phyloP scores from a whole-genome alignment of 257 asterid species.

The Fraxinus americana region DNA sequence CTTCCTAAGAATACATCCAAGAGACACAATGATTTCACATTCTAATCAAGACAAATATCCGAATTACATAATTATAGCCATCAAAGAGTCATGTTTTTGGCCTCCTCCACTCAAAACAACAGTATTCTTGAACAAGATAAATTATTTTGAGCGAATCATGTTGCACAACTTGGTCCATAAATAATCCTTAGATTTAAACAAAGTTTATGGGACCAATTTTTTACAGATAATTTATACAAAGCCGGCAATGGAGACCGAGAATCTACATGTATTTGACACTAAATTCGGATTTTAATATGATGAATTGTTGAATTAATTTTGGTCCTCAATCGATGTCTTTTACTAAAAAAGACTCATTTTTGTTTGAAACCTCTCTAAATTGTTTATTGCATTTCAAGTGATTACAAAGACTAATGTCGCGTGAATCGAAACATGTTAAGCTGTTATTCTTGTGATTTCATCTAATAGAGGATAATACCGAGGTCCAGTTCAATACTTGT shows the following conservation, averaged over 20 bases:
- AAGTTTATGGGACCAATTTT: neutral
- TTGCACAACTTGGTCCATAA: too few relatives aligned
- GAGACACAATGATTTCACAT: too few relatives aligned
- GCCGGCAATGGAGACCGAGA: neutral
- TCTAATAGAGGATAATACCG: too few relatives aligned
- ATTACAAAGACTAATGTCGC: constrained; percentile 18
- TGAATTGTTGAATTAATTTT: neutral
- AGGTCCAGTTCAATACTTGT: too few relatives aligned
- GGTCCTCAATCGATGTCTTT: neutral
- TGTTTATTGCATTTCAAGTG: neutral
- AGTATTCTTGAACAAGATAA: neutral
- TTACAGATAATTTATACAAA: constrained; percentile 10
- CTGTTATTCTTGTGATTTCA: too few relatives aligned
- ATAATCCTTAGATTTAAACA: too few relatives aligned
- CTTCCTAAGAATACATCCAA: too few relatives aligned
- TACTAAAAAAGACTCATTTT: too few relatives aligned
- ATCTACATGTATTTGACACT: neutral
- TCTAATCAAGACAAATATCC: too few relatives aligned
- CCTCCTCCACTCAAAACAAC: neutral
- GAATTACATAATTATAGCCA: neutral
- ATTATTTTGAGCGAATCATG: constrained; percentile 5
- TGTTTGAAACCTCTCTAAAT: neutral
- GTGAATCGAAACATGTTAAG: constrained; percentile 2
- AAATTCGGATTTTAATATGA: neutral
- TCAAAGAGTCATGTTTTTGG: neutral